Evolutionary conservation across 306 rosid species (phyloP).

Genomic region (Citrullus mucosospermus): DNA sequence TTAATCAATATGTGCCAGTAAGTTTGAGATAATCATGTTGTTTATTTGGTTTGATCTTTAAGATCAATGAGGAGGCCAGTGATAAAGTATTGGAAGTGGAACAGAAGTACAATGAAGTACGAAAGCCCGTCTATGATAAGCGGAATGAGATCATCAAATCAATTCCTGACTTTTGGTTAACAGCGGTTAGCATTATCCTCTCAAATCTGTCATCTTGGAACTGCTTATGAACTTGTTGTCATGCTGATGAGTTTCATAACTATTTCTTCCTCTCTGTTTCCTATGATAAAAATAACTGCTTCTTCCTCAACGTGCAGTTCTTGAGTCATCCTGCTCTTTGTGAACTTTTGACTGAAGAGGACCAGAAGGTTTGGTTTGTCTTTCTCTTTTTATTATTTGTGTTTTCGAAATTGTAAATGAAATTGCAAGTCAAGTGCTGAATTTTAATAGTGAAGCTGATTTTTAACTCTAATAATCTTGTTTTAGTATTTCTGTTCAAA

Average conservation of each 20-base stretch:
- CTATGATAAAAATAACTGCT: not conserved
- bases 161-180: constrained; percentile 87
- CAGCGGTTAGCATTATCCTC: constrained; percentile 53
- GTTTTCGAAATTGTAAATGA: not conserved
- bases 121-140: constrained; percentile 69
- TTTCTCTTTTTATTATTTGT: not conserved
- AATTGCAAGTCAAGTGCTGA: not conserved
- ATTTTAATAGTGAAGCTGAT: not conserved
- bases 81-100: constrained; percentile 82
- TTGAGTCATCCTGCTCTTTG: constrained; percentile 66
- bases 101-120: constrained; percentile 73
- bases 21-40: not conserved
- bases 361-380: constrained; percentile 53
- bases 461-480: not conserved
- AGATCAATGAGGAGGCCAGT: constrained; percentile 93
- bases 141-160: constrained; percentile 66
- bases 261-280: not conserved
- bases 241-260: not conserved
- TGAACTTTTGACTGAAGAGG: constrained; percentile 68
- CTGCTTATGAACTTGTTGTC: not conserved
- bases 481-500: not conserved
- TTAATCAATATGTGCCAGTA: not conserved
- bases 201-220: not conserved
- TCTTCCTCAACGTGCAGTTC: constrained; percentile 32
- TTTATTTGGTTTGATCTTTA: constrained; percentile 5